phyloP scores from a whole-genome alignment of 1,284 basidiomycete species.

The Takashimella koratensis region DNA sequence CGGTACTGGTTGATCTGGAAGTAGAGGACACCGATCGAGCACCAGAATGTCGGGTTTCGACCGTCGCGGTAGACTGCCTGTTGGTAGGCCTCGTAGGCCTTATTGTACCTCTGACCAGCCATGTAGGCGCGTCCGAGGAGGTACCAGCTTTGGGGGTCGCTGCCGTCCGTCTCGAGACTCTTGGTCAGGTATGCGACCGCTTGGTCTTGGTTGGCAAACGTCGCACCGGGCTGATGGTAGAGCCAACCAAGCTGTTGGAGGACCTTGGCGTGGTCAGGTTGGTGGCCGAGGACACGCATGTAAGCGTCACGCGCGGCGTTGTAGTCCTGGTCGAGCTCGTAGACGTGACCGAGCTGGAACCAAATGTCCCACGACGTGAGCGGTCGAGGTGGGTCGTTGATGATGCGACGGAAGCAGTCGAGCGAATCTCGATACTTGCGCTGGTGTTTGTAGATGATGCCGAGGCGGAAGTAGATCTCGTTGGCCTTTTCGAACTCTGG shows the following conservation, averaged over 20 bases:
- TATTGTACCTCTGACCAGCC: conserved; percentile 99
- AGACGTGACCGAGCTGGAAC: conserved; percentile 99
- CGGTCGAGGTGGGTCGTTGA: conserved; percentile 90
- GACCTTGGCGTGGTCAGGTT: conserved; percentile 92
- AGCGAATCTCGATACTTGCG: conserved; percentile 82
- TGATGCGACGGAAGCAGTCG: conserved; percentile 91
- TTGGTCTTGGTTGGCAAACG: conserved; percentile 91
- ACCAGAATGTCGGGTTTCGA: conserved; percentile 99
- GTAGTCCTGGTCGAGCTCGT: conserved; percentile 64
- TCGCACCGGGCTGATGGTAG: conserved; percentile 89
- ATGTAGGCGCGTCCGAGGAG: conserved; percentile 96
- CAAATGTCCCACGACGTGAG: conserved; percentile 97
- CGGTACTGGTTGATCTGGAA: conserved; percentile 99
- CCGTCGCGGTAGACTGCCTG: conserved; percentile 98
- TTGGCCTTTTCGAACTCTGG: conserved; percentile 97
- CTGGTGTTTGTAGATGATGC: conserved; percentile 99
- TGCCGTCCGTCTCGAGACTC: conserved; percentile 92
- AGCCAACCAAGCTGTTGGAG: conserved; percentile 97
- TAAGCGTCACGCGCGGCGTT: conserved; percentile 90
- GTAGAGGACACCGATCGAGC: conserved; percentile 97
- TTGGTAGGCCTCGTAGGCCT: conserved; percentile 99
- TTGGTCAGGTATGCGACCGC: conserved; percentile 93
- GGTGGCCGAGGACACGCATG: conserved; percentile 90
- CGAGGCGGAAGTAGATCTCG: conserved; percentile 95
- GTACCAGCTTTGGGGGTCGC: conserved; percentile 98